Evolutionary conservation across 192 early-diverging fungal genomes (phyloP), one percentile per base, ranked within the genome.

Genomic region (Umbelopsis vinacea): DNA sequence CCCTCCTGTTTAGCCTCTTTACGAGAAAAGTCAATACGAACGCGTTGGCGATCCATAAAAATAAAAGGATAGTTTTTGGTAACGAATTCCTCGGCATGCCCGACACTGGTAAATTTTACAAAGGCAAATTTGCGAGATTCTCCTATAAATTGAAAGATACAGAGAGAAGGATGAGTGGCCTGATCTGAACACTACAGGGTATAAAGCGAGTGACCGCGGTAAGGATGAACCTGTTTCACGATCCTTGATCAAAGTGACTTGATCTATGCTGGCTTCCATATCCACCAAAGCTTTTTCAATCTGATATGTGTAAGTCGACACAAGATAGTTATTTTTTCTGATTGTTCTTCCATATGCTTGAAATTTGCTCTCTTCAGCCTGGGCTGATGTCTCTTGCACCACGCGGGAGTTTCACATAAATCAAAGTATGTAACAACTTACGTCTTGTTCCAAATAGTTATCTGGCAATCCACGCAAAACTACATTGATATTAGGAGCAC

Each of bases 61-160:
- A 82, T 80, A 22, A 57, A 69, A 2, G 75, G 74, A 37, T 70
- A 73, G 46, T 76, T 66, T 21, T 71, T 75, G 57, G 79, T 75
- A 8, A 82, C 67, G 57, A 82, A 82, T 47, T 82, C 74, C 24
- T 74, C 66, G 12, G 81, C 81, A 74, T 82, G 81, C 15, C 75
- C 81, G 21, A 82, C 81, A 35, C 77, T 79, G 40, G 81, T 82
- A 46, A 82, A 82, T 47, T 79, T 72, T 12, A 82, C 75, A 76
- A 82, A 82, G 6, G 81, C 81, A 66, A 79, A 82, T 74, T 74
- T 53, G 19, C 81, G 71, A 17, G 81, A 82, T 71, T 73, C 67
- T 15, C 81, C 80, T 81, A 46, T 74, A 55, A 45, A 19, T 35
- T 22, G 14, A 19, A n/a, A 38, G 14, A 50, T 6, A 43, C 6